Base-by-base conservation (phyloP, 2,329 filamentous ascomycete species). In the Cercospora zeina region DNA sequence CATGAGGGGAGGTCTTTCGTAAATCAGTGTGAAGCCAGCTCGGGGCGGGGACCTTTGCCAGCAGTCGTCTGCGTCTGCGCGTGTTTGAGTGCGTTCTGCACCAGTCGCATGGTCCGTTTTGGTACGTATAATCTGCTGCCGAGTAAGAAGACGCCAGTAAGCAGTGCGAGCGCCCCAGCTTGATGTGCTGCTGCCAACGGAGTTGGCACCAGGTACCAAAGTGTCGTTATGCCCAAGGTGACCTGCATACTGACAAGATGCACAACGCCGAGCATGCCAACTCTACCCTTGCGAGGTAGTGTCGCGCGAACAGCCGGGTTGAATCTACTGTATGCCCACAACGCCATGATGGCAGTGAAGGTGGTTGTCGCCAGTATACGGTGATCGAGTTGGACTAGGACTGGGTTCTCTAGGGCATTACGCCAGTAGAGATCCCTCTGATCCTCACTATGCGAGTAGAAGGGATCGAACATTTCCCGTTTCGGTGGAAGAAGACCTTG, bases 331-430 rank as follows among this genome's bases (percentile, higher is more conserved):
- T 93, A 97, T n/a, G 85, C 84, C 76, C 88, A 96, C 9, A 99
- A 83, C 3, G 86, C 83, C 67, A 96, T 80, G 64, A 97, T 86
- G 65, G 89, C 84, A 58, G 86, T 89, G 76, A 96, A 96, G 0
- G 93, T 96, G 14, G 91, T 92, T 51, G 88, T 91, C 62, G 95
- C 96, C 36, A 97, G 83, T 69, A 96, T 90, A 49, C 96, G 89
- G 80, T 99, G 95, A 78, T 99, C 91, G 49, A 99, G 85, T 79
- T 99, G 96, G 2, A 97, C 96, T 27, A 96, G 85, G 14, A 90
- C 93, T 3, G 95, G 96, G 79, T 99, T 99, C 81, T 97, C 95
- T 34, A 97, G 87, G 83, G 96, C 89, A 79, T 99, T 99, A 72
- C 95, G 88, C 95, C 95, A 99, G 87, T 89, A 92, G 16, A 97